phyloP scores from a whole-genome alignment of 371 early-diverging fungal species.

The Smittium mucronatum region DNA sequence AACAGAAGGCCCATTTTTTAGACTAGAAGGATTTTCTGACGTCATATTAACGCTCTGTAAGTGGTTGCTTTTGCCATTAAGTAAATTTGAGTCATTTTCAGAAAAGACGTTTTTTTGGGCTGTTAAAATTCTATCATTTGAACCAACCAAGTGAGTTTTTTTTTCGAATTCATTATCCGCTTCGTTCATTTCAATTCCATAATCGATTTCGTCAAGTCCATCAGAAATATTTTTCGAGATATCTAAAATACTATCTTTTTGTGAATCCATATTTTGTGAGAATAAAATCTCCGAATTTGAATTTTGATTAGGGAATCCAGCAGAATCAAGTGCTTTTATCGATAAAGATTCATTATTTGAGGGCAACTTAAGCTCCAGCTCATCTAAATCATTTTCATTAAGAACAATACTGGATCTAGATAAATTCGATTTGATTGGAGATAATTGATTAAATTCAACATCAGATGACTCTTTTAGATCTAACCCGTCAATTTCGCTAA shows the following conservation, averaged over 20 bases:
- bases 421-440: too few species aligned
- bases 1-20: not conserved
- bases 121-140: not conserved
- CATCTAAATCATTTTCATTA: too few species aligned
- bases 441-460: too few species aligned
- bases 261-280: not conserved
- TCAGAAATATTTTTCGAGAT: not conserved
- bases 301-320: too few species aligned
- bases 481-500: too few species aligned
- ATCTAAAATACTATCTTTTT: not conserved
- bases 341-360: not conserved
- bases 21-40: not conserved
- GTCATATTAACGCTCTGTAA: not conserved
- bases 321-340: not conserved
- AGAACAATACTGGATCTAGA: too few species aligned
- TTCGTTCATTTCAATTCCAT: not conserved
- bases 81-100: not conserved
- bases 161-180: not conserved
- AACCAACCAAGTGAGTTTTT: too few species aligned
- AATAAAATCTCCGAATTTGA: too few species aligned
- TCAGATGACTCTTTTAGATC: too few species aligned
- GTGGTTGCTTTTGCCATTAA: not conserved
- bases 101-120: not conserved
- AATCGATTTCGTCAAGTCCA: not conserved
- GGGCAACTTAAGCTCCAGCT: not conserved